phyloP scores from a whole-genome alignment of 495 filamentous ascomycete genomes.

The Xylaria venustula region DNA sequence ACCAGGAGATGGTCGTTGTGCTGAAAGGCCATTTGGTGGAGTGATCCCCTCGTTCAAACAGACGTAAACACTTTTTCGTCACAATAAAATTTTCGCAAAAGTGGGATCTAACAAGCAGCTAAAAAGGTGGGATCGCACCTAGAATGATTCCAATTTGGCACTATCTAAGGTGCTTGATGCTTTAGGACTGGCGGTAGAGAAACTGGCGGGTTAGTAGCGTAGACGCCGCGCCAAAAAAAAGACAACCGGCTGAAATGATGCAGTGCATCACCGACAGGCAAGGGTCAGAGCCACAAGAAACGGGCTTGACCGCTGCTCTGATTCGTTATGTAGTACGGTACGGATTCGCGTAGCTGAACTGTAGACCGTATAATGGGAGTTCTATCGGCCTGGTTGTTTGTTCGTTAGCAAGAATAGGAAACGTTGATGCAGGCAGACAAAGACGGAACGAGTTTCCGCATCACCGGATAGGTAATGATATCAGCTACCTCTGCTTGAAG shows the following conservation, averaged over 20 bases:
- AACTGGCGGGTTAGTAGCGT: background rate
- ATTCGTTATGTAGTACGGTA: background rate
- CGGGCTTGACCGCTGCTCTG: background rate
- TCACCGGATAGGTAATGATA: background rate
- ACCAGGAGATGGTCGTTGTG: no score
- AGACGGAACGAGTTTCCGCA: background rate
- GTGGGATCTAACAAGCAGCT: no score
- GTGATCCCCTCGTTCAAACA: background rate
- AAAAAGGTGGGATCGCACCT: background rate
- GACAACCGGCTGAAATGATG: constrained; percentile 3
- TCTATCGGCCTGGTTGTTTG: background rate
- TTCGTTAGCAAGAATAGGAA: background rate
- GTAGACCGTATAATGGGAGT: background rate
- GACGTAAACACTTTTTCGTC: background rate
- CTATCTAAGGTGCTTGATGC: background rate
- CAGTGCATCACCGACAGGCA: background rate
- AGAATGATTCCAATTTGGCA: no score
- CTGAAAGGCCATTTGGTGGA: background rate
- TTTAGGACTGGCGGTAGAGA: background rate
- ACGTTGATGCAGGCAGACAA: background rate
- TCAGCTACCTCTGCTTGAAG: no score
- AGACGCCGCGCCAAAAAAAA: no score
- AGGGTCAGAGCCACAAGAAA: background rate
- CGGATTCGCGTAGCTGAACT: background rate
- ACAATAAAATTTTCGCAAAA: background rate